Percentiles rank a stretch among this genome's conserved stretches.
Conservation (phyloP, 2,329 filamentous ascomycete genomes). For the Botryotinia convoluta region DNA sequence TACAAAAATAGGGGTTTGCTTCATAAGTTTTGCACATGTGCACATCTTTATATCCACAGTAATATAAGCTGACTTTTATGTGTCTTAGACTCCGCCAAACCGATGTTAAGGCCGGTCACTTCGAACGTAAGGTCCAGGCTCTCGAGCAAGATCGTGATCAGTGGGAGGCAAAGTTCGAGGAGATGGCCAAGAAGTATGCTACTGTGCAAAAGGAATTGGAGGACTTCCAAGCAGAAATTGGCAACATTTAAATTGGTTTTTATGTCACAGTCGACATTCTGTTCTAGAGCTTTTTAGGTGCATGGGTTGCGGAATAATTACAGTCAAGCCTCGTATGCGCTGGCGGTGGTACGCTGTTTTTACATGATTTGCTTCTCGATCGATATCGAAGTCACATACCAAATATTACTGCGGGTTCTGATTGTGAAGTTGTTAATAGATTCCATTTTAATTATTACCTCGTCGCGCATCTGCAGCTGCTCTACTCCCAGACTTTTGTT, state of each 20-base stretch:
- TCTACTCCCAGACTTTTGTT: conserved; percentile 64
- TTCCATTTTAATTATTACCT: conserved; percentile 32
- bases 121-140: conserved; percentile 98
- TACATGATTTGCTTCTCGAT: conserved; percentile 30
- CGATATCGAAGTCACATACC: conserved; percentile 31
- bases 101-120: conserved; percentile 98
- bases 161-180: conserved; percentile 98
- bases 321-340: conserved; percentile 33
- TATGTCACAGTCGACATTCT: conserved; percentile 19
- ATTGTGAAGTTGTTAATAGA: conserved; percentile 22
- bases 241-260: conserved; percentile 67
- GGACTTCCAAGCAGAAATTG: conserved; percentile 86
- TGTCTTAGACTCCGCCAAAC: conserved; percentile 84
- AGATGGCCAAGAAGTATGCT: conserved; percentile 88
- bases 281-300: conserved; percentile 26
- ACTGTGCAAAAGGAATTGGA: conserved; percentile 85
- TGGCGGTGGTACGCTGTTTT: conserved; percentile 33
- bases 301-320: conserved; percentile 28
- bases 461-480: conserved; percentile 37
- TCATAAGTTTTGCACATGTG: conserved; percentile 18
- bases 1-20: conserved; percentile 11
- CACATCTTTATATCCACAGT: conserved; percentile 1
- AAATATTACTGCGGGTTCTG: conserved; percentile 22
- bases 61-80: conserved; percentile 25
- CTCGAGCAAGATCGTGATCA: conserved; percentile 87